A percentile compares a stretch with the other conserved stretches of the same genome.
These are phyloP conservation scores for Chlorella sp. DNA, from an alignment of 139 green algal genomes.

Conservation along the genomic window DNA sequence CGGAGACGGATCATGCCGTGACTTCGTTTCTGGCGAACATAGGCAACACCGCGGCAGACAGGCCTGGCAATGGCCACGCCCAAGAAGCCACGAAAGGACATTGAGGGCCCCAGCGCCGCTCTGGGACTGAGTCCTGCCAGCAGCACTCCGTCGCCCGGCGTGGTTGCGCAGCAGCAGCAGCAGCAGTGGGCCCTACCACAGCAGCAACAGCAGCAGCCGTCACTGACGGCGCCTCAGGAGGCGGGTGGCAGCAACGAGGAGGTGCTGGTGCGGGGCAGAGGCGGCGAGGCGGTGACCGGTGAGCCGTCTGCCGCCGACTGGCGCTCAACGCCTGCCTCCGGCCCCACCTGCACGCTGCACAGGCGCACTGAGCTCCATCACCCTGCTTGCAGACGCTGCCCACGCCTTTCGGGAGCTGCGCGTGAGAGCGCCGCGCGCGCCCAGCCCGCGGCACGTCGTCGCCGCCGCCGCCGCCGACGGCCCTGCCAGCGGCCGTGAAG, in stretches of 20 bases:
- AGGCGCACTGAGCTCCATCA: not conserved
- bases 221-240: not conserved
- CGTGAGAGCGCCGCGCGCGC: slow-evolving; percentile 4
- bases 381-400: slow-evolving; percentile 13
- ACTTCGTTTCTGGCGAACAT: not conserved
- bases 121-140: not conserved
- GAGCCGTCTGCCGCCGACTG: not conserved
- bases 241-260: not conserved
- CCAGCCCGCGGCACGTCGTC: not conserved
- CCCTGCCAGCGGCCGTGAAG: too few relatives aligned
- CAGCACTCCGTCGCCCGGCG: not conserved
- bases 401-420: slow-evolving; percentile 42
- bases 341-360: not conserved
- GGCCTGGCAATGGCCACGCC: not conserved
- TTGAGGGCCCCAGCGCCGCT: not conserved
- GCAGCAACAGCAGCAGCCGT: not conserved
- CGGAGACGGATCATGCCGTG: not conserved
- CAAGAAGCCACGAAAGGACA: slow-evolving; percentile 1
- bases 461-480: not conserved
- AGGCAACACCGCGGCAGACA: not conserved
- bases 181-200: not conserved
- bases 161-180: not conserved
- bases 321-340: not conserved
- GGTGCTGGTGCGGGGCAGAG: not conserved
- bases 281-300: not conserved